These are phyloP conservation scores for Smallanthus sonchifolius DNA, from an alignment of 129 eudicot genomes.

Conservation along the genomic window DNA sequence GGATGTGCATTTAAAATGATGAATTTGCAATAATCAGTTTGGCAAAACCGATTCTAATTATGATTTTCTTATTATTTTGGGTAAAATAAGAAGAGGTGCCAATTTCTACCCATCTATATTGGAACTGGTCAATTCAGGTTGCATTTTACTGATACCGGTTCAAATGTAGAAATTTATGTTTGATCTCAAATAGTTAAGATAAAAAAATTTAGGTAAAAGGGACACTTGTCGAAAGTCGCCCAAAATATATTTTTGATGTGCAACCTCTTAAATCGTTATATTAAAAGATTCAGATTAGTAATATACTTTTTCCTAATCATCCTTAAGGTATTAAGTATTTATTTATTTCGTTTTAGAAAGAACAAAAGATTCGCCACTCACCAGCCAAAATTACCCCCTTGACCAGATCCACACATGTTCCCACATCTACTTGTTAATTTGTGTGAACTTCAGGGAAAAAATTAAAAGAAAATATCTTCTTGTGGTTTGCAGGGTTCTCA, in stretches of 20 bases:
- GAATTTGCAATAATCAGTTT: background rate
- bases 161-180: background rate
- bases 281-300: background rate
- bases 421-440: background rate
- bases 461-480: background rate
- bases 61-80: background rate
- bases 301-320: background rate
- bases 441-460: background rate
- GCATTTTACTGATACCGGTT: background rate
- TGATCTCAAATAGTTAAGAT: too few species aligned
- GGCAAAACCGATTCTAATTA: background rate
- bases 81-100: background rate
- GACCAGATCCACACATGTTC: background rate
- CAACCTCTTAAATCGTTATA: background rate
- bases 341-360: background rate
- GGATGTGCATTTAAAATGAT: constrained; percentile 4
- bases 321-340: background rate
- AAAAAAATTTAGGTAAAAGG: too few species aligned
- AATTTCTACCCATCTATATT: background rate
- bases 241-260: background rate
- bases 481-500: constrained; percentile 66
- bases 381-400: background rate
- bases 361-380: background rate
- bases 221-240: background rate
- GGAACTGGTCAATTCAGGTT: background rate